Conservation (phyloP, 495 filamentous ascomycete species). For the Astrothelium macrocarpum region DNA sequence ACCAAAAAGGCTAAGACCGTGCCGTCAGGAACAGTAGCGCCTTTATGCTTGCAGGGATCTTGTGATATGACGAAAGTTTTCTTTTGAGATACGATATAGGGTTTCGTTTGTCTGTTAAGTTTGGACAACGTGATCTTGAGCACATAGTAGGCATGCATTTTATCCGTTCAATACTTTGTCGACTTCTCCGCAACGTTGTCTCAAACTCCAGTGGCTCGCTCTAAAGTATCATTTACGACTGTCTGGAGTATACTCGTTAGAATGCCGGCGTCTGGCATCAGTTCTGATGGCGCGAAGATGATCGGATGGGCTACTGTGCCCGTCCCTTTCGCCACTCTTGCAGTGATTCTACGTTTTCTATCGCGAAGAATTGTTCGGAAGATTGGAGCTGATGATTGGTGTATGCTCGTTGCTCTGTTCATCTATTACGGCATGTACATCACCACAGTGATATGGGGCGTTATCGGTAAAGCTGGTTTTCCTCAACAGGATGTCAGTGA, state of each 20-base stretch:
- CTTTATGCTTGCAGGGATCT: no score
- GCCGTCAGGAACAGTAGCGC: no score
- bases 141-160: no score
- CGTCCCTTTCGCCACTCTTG: not conserved
- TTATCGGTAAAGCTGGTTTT: not conserved
- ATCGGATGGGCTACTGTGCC: not conserved
- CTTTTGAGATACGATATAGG: no score
- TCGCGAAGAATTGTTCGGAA: not conserved
- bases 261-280: not conserved
- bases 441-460: not conserved
- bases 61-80: no score
- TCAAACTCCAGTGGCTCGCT: not conserved
- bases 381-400: not conserved
- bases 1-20: no score
- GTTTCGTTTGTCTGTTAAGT: no score
- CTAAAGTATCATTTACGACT: not conserved
- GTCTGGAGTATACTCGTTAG: not conserved
- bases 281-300: not conserved
- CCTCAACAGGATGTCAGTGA: not conserved
- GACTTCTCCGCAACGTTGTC: not conserved
- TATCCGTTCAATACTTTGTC: no score
- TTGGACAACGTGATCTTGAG: no score
- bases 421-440: not conserved
- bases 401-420: not conserved
- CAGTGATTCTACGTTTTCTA: not conserved